These are phyloP conservation scores for Tagetes patula DNA, from an alignment of 129 eudicot genomes.

Conservation along the genomic window DNA sequence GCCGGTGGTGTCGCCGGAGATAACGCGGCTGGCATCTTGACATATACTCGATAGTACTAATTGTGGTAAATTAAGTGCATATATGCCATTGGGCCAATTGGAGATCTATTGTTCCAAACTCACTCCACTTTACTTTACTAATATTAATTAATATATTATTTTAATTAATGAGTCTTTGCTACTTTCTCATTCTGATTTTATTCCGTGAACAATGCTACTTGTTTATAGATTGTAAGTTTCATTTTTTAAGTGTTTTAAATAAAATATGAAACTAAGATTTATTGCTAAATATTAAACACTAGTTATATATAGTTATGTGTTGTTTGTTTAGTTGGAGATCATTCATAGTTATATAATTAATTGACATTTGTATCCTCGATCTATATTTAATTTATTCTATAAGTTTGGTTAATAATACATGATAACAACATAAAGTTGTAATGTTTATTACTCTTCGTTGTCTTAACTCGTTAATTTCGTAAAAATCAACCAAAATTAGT, in stretches of 20 bases:
- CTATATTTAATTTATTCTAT: too few relatives aligned
- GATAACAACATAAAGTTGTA: too few relatives aligned
- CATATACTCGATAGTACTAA: slow-evolving; percentile 18
- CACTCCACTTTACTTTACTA: slow-evolving; percentile 9
- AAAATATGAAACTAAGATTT: not conserved
- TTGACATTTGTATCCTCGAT: too few relatives aligned
- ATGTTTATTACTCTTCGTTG: too few relatives aligned
- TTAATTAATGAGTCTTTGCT: not conserved
- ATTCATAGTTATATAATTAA: too few relatives aligned
- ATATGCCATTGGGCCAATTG: not conserved
- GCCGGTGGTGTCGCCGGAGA: slow-evolving; percentile 17
- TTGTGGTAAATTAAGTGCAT: slow-evolving; percentile 2
- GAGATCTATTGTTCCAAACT: slow-evolving; percentile 22
- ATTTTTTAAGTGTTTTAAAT: not conserved
- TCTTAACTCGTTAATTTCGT: too few relatives aligned
- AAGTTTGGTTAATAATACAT: too few relatives aligned
- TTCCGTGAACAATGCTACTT: not conserved
- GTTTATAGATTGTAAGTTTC: not conserved
- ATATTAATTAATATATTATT: not conserved
- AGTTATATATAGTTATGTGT: not conserved
- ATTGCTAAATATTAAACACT: not conserved
- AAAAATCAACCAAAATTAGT: too few relatives aligned
- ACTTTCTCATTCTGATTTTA: slow-evolving; percentile 18
- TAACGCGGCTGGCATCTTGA: slow-evolving; percentile 24
- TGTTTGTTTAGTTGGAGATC: not conserved